Evolutionary conservation across 805 yeast species (phyloP), one percentile per base, ranked within the genome.

Genomic region (Metschnikowia lachancei): DNA sequence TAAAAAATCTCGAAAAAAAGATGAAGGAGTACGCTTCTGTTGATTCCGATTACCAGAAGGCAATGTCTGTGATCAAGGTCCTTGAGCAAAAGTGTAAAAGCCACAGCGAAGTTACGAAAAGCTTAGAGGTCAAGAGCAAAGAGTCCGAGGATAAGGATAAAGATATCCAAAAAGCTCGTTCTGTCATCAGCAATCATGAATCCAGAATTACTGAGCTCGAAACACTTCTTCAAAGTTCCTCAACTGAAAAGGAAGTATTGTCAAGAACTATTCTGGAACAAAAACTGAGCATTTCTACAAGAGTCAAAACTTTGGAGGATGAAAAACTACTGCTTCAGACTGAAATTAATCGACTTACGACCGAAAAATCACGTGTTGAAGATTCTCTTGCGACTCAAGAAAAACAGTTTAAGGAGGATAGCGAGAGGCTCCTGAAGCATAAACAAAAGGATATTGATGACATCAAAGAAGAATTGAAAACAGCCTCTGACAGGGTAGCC

Each of bases 391-490:
- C n/a, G 11, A 30, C 32, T 3, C 39, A 13, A 19, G 29, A 44
- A 19, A 14, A 30, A 17, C 30, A 40, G 18, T 18, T 39, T n/a
- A 24, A 16, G n/a, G 40, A 34, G 29, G 39, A 16, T 10, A 65
- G 47, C 49, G 62, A 60, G 26, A 64, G 70, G 30, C 37, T 28
- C 18, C 14, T 35, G 26, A 35, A 28, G 17, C 36, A 39, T 34
- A 42, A 24, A 16, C 33, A 49, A 20, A 41, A 29, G 22, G 20
- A 29, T 19, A 19, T 41, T 19, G 20, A 29, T 8, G 41, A 17
- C 11, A 17, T 36, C 22, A 36, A 16, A 10, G 8, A 20, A 1
- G n/a, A 38, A 6, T 36, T 49, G 39, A 38, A 28, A 5, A 29
- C 29, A 10, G 43, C 48, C 4, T 11, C 9, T 26, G 42, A 35